These are phyloP conservation scores for Ceratocystiopsis brevicomis DNA, from an alignment of 2,329 filamentous ascomycete genomes.

Conservation along the genomic window DNA sequence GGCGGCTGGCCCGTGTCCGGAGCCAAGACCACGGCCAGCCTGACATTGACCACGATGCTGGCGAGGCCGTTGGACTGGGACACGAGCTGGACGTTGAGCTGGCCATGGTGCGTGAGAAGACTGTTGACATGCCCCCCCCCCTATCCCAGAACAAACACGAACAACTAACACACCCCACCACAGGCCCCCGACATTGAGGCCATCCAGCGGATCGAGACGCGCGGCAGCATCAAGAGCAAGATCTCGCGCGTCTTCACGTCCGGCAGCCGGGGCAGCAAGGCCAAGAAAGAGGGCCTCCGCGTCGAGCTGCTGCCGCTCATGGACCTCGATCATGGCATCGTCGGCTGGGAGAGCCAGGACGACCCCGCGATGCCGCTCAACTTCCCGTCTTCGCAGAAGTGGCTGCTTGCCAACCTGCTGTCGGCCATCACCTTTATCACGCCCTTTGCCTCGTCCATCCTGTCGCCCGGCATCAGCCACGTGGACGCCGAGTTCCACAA, in stretches of 20 bases:
- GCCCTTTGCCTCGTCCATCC: constrained; percentile 44
- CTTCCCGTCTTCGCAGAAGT: constrained; percentile 35
- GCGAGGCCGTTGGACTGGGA: background rate
- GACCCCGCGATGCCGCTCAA: constrained; percentile 41
- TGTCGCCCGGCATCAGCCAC: constrained; percentile 27
- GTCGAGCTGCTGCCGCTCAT: constrained; percentile 21
- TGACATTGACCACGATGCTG: background rate
- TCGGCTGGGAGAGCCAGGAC: constrained; percentile 40
- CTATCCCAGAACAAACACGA: too few relatives aligned
- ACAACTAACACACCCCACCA: too few relatives aligned
- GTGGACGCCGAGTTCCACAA: constrained; percentile 25
- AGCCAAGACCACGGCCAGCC: too few relatives aligned
- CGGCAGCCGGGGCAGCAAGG: constrained; percentile 1
- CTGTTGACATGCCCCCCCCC: too few relatives aligned
- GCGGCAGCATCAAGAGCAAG: constrained; percentile 1
- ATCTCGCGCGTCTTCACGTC: constrained; percentile 7
- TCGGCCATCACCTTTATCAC: constrained; percentile 45
- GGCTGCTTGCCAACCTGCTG: constrained; percentile 35
- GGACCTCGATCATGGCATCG: constrained; percentile 32
- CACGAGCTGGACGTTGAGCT: background rate
- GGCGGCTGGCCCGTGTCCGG: too few relatives aligned
- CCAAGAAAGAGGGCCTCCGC: background rate
- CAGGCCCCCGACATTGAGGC: background rate
- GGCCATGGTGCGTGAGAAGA: background rate
- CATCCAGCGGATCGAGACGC: background rate